Percentiles rank a stretch among this genome's conserved stretches.
phyloP scores from a whole-genome alignment of 2,329 filamentous ascomycete species.

The Aspergillus oerlinghausenensis region DNA sequence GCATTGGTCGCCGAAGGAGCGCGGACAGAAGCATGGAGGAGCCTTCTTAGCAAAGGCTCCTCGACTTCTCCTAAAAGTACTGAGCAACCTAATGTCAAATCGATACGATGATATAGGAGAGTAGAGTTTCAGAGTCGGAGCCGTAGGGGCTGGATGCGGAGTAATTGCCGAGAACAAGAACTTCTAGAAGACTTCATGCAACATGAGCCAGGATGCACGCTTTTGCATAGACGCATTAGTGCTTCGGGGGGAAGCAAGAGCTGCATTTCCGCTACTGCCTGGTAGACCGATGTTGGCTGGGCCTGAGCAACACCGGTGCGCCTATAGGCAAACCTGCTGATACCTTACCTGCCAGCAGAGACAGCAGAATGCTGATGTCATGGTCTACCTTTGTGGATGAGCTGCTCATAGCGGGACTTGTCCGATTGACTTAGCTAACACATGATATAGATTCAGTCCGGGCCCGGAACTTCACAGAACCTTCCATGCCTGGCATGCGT shows the following conservation, averaged over 20 bases:
- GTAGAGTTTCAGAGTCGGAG: background rate
- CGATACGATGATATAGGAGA: background rate
- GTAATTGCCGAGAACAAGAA: background rate
- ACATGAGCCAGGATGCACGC: conserved; percentile 13
- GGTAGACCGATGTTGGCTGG: conserved; percentile 10
- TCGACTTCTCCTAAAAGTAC: background rate
- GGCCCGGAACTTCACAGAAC: background rate
- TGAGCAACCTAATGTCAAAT: background rate
- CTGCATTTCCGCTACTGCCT: conserved; percentile 21
- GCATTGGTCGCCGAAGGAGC: background rate
- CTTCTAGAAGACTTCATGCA: conserved; percentile 15
- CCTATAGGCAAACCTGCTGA: background rate
- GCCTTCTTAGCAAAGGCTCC: background rate
- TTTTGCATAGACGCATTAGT: conserved; percentile 26
- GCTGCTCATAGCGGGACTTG: background rate
- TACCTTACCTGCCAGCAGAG: background rate
- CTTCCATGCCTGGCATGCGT: background rate
- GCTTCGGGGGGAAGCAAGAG: conserved; percentile 30
- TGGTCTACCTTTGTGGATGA: background rate
- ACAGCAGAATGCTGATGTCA: background rate
- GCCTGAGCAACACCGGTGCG: background rate
- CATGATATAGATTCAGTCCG: background rate
- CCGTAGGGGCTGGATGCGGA: background rate
- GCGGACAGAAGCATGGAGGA: background rate
- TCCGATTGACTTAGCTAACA: background rate